These are phyloP conservation scores for Myriangium duriaei DNA, from an alignment of 2,329 filamentous ascomycete genomes.

Conservation along the genomic window DNA sequence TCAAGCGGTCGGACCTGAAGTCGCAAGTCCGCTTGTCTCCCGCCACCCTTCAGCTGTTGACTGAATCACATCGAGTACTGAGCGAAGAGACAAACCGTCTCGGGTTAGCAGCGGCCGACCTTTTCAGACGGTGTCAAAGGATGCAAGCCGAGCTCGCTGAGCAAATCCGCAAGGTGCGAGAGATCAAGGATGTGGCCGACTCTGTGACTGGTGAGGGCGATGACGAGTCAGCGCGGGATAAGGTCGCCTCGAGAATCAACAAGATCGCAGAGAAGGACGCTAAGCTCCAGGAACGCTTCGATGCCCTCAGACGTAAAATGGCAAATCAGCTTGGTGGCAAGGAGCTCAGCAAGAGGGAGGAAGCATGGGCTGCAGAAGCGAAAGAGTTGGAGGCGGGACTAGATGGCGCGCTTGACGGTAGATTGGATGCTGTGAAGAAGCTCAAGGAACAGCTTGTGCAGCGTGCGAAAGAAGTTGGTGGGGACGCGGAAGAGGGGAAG, in stretches of 20 bases:
- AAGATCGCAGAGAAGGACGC: slow-evolving; percentile 44
- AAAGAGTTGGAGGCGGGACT: slow-evolving; percentile 35
- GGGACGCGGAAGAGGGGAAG: slow-evolving; percentile 20
- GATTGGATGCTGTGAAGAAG: slow-evolving; percentile 17
- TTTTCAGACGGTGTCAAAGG: slow-evolving; percentile 58
- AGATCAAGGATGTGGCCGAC: slow-evolving; percentile 55
- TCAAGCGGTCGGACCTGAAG: slow-evolving; percentile 48
- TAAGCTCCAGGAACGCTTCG: slow-evolving; percentile 46
- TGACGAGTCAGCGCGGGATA: slow-evolving; percentile 32
- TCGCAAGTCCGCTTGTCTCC: slow-evolving; percentile 59
- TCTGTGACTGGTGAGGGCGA: slow-evolving; percentile 49
- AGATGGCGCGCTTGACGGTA: slow-evolving; percentile 5
- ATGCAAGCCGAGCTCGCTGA: slow-evolving; percentile 55
- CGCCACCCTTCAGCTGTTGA: slow-evolving; percentile 58
- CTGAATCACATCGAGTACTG: slow-evolving; percentile 59
- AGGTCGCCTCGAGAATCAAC: slow-evolving; percentile 47
- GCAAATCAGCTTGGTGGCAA: slow-evolving; percentile 32
- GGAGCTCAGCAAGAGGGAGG: slow-evolving; percentile 49
- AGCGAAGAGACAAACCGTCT: slow-evolving; percentile 57
- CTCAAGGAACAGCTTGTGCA: slow-evolving; percentile 18
- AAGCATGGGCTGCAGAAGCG: slow-evolving; percentile 44
- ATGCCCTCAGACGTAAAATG: slow-evolving; percentile 42
- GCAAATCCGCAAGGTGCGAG: slow-evolving; percentile 53
- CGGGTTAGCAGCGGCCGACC: slow-evolving; percentile 56
- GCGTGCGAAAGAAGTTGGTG: slow-evolving; percentile 20